Evolutionary conservation across 2,329 filamentous ascomycete species (phyloP), one percentile per base, ranked within the genome.

Genomic region (Fusarium illudens): DNA sequence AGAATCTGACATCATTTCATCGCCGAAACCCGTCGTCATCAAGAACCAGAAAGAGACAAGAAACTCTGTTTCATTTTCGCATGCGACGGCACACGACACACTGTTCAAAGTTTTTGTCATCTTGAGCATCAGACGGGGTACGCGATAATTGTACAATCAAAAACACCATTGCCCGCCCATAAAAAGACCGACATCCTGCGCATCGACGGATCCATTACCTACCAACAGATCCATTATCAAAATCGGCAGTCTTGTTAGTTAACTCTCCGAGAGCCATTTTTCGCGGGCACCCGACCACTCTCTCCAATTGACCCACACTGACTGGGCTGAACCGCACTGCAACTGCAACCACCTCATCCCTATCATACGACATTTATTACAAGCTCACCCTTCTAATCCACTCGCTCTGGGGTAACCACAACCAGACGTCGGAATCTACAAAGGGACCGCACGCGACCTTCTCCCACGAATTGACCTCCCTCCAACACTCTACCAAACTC

Each of bases 1-100:
- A 70, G 53, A 58, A 57, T 51, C 71, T 73, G 68, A 71, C 68
- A 74, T 74, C 71, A 73, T 72, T 72, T 39, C 39, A 27, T 58
- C 33, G 42, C 57, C 36, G 37, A 55, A 52, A 33, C 25, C 48
- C 55, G 30, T 58, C 64, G 58, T 66, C 64, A 61, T 67, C 17
- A 32, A 68, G 34, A 68, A 33, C 20, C 11, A 13, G 37, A 4
- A 4, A 19, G 7, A 6, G 29, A 27, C 20, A 29, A 11, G n/a
- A 29, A n/a, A 46, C 15, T 44, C 19, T 25, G 33, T 34, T 22
- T 46, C 42, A n/a, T 22, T 22, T 50, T 27, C 54, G 42, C 52
- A 53, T 55, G 19, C 17, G 27, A 27, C 51, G 17, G 37, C 58
- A 57, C 51, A 46, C 33, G 27, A 48, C n/a, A 48, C n/a, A 37